Percentiles rank a stretch among this genome's conserved stretches.
Conservation (phyloP, 345 rosid genomes). For the Murraya paniculata region DNA sequence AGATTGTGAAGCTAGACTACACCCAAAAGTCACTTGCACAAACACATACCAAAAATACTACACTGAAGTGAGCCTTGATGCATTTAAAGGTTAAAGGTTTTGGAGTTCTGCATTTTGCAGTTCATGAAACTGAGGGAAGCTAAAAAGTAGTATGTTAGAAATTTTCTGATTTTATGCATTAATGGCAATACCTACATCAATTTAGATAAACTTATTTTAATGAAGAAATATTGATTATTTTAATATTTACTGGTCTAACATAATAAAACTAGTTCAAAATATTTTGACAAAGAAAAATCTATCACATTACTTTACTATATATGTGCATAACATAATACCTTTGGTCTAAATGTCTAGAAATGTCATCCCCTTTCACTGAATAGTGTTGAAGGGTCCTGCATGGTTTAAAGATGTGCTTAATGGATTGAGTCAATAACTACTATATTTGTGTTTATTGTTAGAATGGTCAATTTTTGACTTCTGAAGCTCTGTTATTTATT, state of each 20-base stretch:
- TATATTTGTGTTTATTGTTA: not conserved
- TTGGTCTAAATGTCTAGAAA: conserved; percentile 2
- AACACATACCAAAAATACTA: not conserved
- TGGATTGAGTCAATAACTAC: not conserved
- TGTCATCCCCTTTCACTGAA: not conserved
- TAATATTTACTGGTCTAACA: not conserved
- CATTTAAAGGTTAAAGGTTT: not conserved
- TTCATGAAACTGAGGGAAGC: not conserved
- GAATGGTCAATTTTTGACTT: conserved; percentile 4
- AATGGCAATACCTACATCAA: not conserved
- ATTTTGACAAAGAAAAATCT: not conserved
- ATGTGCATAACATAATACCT: not conserved
- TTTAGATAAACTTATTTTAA: not conserved
- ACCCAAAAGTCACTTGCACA: not conserved
- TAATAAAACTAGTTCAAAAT: not conserved
- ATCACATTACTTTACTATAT: not conserved
- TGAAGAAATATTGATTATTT: not conserved
- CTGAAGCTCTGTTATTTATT: not conserved
- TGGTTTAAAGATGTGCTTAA: not conserved
- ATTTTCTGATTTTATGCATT: conserved; percentile 1
- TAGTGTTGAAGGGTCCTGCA: not conserved
- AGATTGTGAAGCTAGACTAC: not conserved
- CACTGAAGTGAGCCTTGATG: not conserved
- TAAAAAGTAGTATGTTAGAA: conserved; percentile 1
- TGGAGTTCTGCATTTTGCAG: not conserved